These are phyloP conservation scores for Hirschfeldia incana DNA, from an alignment of 345 rosid species.

Conservation along the genomic window DNA sequence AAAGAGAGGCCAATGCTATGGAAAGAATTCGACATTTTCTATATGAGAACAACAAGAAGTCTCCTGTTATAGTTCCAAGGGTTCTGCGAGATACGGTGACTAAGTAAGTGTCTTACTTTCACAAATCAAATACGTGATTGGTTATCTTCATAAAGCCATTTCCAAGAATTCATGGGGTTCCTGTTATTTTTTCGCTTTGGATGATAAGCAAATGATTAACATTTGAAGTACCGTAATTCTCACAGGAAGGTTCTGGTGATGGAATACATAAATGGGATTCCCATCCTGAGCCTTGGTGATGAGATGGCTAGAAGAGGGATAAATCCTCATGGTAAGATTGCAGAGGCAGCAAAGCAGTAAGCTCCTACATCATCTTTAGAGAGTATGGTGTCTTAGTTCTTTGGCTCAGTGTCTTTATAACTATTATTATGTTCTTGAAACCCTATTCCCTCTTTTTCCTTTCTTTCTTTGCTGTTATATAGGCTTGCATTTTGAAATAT, in stretches of 20 bases:
- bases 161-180: neutral
- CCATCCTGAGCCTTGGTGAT: conserved; percentile 84
- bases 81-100: conserved; percentile 62
- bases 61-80: conserved; percentile 82
- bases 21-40: conserved; percentile 71
- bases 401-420: conserved; percentile 5
- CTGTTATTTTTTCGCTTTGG: neutral
- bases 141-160: neutral
- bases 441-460: neutral
- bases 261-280: conserved; percentile 92
- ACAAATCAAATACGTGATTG: neutral
- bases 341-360: conserved; percentile 92
- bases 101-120: conserved; percentile 49
- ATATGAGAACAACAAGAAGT: conserved; percentile 66
- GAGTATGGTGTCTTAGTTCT: conserved; percentile 36
- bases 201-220: conserved; percentile 11
- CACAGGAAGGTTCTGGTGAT: conserved; percentile 78
- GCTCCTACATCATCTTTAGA: conserved; percentile 52
- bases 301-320: conserved; percentile 94
- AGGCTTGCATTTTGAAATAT: conserved; percentile 15
- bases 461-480: neutral
- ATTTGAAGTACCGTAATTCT: conserved; percentile 3
- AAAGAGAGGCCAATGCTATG: conserved; percentile 86
- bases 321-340: conserved; percentile 77
- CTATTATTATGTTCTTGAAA: conserved; percentile 25